Percentiles rank a stretch among this genome's conserved stretches.
These are phyloP conservation scores for Colletotrichum camelliae DNA, from an alignment of 2,329 filamentous ascomycete genomes.

Conservation along the genomic window DNA sequence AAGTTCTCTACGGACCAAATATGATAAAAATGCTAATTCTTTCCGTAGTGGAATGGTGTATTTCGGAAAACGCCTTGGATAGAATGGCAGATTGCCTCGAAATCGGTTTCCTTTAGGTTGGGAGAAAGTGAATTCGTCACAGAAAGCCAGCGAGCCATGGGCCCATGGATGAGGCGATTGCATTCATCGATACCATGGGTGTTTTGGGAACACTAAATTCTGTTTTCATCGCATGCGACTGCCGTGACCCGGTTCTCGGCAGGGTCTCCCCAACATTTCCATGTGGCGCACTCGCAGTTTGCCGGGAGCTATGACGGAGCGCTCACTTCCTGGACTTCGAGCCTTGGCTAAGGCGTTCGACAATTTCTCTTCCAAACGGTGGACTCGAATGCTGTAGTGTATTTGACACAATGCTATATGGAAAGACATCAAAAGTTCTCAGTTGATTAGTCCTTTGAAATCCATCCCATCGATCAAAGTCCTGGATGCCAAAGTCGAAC, in stretches of 20 bases:
- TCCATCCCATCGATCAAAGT: slow-evolving; percentile 44
- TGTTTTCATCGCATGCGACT: not conserved
- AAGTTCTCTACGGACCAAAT: not conserved
- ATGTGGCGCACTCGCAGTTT: not conserved
- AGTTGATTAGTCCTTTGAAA: slow-evolving; percentile 2
- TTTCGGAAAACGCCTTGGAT: not conserved
- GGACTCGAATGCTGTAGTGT: not conserved
- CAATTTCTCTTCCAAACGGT: not conserved
- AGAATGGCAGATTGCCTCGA: not conserved
- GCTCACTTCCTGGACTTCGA: too few species aligned
- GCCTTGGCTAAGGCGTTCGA: not conserved
- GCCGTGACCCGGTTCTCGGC: not conserved
- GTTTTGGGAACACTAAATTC: not conserved
- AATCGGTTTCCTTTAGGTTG: too few species aligned
- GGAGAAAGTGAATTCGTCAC: not conserved
- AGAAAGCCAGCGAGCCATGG: not conserved
- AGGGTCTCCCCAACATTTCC: not conserved
- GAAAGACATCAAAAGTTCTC: not conserved
- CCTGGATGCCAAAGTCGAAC: slow-evolving; percentile 44
- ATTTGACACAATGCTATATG: not conserved
- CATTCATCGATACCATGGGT: not conserved
- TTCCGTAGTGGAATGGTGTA: not conserved
- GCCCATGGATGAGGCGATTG: not conserved
- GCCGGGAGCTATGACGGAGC: too few species aligned
- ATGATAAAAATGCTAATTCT: not conserved